Evolutionary conservation across 805 yeast genomes (phyloP).

Genomic region (Isabelozyma gotoi): DNA sequence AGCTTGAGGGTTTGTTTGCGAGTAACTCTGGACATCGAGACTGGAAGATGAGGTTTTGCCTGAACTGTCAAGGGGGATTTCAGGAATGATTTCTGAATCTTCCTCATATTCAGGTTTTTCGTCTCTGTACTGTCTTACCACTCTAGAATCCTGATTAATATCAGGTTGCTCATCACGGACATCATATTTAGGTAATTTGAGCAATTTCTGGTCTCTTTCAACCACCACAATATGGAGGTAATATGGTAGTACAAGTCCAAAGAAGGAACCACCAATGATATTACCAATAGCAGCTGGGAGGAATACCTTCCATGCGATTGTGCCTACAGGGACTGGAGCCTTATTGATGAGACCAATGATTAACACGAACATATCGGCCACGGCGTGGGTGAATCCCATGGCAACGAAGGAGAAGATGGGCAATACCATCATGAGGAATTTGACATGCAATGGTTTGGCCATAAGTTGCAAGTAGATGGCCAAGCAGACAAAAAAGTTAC

Average conservation of each 20-base stretch:
- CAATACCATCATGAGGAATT: conserved; percentile 56
- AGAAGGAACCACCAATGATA: conserved; percentile 72
- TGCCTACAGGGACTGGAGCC: conserved; percentile 61
- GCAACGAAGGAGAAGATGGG: conserved; percentile 80
- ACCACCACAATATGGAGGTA: conserved; percentile 72
- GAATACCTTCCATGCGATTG: conserved; percentile 69
- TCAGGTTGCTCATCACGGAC: conserved; percentile 81
- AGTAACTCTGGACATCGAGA: background rate
- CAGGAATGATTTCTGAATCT: conserved; percentile 8
- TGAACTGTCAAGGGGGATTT: background rate
- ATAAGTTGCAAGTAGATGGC: conserved; percentile 76
- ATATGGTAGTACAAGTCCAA: conserved; percentile 66
- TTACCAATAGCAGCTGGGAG: conserved; percentile 76
- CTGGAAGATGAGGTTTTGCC: background rate
- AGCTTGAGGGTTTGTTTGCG: background rate
- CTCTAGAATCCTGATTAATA: conserved; percentile 74
- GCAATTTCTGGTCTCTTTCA: conserved; percentile 61
- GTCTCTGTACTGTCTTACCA: conserved; percentile 45
- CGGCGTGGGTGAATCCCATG: conserved; percentile 76
- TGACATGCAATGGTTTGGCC: conserved; percentile 80
- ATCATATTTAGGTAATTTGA: conserved; percentile 68
- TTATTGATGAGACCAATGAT: conserved; percentile 69
- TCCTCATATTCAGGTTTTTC: conserved; percentile 11
- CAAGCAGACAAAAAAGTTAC: conserved; percentile 73
- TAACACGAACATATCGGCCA: conserved; percentile 76